Evolutionary conservation across 495 filamentous ascomycete species (phyloP).

Genomic region (Pyrenopolyporus hunteri): DNA sequence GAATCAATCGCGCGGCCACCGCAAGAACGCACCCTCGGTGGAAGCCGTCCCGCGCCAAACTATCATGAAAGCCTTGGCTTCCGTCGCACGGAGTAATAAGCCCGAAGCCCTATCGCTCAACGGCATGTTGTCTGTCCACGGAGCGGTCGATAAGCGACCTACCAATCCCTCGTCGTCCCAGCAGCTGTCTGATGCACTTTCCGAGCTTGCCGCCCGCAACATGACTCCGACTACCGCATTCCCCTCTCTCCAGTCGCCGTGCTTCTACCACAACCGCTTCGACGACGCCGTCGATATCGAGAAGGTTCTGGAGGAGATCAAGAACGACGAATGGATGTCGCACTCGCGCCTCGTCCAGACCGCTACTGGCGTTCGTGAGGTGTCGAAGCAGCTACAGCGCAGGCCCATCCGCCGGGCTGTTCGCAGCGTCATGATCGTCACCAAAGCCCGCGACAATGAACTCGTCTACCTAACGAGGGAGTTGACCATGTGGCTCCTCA

Average conservation of each 20-base stretch:
- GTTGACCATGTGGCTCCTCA: constrained; percentile 83
- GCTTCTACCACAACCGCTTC: constrained; percentile 96
- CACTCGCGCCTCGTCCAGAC: constrained; percentile 94
- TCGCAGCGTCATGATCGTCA: constrained; percentile 92
- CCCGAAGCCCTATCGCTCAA: constrained; percentile 61
- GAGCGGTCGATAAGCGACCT: constrained; percentile 52
- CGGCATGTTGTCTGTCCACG: constrained; percentile 55
- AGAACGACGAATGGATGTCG: constrained; percentile 85
- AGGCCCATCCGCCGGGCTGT: constrained; percentile 87
- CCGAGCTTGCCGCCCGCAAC: constrained; percentile 60
- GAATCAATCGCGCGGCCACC: constrained; percentile 54
- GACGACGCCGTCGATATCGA: constrained; percentile 95
- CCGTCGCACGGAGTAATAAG: constrained; percentile 67
- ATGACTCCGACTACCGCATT: constrained; percentile 67
- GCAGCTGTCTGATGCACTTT: constrained; percentile 69
- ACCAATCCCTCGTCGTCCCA: constrained; percentile 59
- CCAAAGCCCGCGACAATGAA: constrained; percentile 91
- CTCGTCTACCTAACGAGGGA: constrained; percentile 86
- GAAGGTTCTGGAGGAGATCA: constrained; percentile 92
- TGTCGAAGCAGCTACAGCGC: constrained; percentile 90
- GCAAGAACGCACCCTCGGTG: constrained; percentile 67
- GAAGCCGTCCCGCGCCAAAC: constrained; percentile 82
- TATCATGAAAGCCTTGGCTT: constrained; percentile 86
- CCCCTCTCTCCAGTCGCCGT: constrained; percentile 79
- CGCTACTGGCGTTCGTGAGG: constrained; percentile 90